phyloP scores from a whole-genome alignment of 352 stramenopile genomes.

The Globisporangium viniferum region DNA sequence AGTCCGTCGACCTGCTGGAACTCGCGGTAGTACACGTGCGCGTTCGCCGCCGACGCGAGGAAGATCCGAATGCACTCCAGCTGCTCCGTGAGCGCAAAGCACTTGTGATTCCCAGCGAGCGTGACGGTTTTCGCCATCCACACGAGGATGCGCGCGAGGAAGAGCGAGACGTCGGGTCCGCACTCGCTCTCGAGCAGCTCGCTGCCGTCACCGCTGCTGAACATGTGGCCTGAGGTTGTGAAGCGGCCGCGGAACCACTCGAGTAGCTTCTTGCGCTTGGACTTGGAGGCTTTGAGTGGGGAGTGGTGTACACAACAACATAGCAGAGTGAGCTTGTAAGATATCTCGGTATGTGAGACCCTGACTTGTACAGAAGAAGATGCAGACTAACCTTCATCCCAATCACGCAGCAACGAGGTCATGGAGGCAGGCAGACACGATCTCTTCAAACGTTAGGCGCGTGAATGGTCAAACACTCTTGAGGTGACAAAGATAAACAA shows the following conservation, averaged over 20 bases:
- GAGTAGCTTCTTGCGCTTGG: constrained; percentile 50
- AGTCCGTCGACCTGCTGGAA: constrained; percentile 58
- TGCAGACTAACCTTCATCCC: constrained; percentile 50
- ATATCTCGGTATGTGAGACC: background rate
- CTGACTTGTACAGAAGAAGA: background rate
- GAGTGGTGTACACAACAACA: background rate
- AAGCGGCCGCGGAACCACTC: constrained; percentile 47
- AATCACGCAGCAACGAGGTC: constrained; percentile 52
- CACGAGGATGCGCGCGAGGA: constrained; percentile 55
- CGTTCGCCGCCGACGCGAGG: constrained; percentile 28
- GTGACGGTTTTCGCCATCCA: constrained; percentile 59
- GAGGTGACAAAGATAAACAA: background rate
- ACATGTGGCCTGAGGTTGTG: constrained; percentile 2
- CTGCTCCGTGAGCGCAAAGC: constrained; percentile 40
- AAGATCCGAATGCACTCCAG: constrained; percentile 51
- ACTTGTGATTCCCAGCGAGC: constrained; percentile 7
- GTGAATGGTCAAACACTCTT: background rate
- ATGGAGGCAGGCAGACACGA: constrained; percentile 13
- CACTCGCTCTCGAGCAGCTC: constrained; percentile 49
- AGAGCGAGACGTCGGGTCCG: constrained; percentile 43
- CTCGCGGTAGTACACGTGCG: constrained; percentile 39
- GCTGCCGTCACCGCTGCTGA: background rate
- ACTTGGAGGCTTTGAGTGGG: constrained; percentile 32
- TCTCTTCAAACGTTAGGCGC: background rate
- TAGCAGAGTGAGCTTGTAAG: background rate